phyloP scores from a whole-genome alignment of 1,284 basidiomycete genomes.

The Boletus smithii region DNA sequence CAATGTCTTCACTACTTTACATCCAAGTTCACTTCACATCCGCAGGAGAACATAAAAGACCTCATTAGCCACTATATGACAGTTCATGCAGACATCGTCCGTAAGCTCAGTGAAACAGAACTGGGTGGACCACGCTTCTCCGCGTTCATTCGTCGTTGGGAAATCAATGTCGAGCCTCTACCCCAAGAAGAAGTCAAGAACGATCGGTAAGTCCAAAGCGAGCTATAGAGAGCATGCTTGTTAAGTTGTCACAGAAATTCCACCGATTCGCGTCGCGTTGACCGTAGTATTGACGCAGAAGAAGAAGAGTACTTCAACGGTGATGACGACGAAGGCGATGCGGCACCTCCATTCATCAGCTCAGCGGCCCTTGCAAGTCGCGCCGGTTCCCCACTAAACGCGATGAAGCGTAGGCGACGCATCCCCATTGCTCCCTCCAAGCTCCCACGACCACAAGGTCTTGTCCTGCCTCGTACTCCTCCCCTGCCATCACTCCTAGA shows the following conservation, averaged over 20 bases:
- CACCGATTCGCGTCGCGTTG: conserved; percentile 43
- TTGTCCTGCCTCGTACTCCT: conserved; percentile 42
- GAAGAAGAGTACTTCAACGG: conserved; percentile 93
- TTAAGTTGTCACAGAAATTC: conserved; percentile 34
- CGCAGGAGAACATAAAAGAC: conserved; percentile 83
- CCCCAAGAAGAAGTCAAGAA: conserved; percentile 51
- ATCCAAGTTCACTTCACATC: conserved; percentile 5
- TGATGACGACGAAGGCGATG: conserved; percentile 53
- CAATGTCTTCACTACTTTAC: conserved; percentile 12
- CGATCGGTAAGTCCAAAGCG: conserved; percentile 21
- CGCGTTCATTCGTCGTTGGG: conserved; percentile 76
- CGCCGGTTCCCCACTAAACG: conserved; percentile 36
- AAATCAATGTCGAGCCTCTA: conserved; percentile 87
- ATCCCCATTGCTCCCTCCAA: conserved; percentile 38
- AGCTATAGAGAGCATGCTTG: neutral
- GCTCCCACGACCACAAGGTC: conserved; percentile 39
- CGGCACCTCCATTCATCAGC: conserved; percentile 35
- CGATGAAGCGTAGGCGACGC: conserved; percentile 60
- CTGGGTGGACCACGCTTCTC: conserved; percentile 70
- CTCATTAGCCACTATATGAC: conserved; percentile 85
- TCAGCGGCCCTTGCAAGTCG: conserved; percentile 36
- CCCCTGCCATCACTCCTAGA: conserved; percentile 62
- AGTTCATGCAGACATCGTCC: conserved; percentile 65
- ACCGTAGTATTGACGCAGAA: conserved; percentile 58
- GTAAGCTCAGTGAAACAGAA: conserved; percentile 58